Evolutionary conservation across 177 flowering plant genomes (phyloP).

Genomic region (Tripterygium wilfordii): DNA sequence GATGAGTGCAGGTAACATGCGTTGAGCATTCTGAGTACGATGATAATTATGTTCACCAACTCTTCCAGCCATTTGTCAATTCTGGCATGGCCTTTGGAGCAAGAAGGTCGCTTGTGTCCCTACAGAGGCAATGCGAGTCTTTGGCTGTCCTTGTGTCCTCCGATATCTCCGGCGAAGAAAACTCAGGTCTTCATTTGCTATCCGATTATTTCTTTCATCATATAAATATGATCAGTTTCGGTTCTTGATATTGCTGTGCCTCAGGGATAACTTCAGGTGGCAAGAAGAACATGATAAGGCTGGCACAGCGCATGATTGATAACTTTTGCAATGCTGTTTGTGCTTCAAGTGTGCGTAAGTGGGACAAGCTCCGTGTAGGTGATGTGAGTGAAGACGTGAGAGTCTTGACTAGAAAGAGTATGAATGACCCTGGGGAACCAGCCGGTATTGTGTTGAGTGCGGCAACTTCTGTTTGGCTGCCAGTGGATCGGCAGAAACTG

Average conservation of each 20-base stretch:
- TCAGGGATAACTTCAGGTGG: conserved; percentile 25
- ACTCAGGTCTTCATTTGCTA: conserved; percentile 7
- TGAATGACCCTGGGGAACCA: conserved; percentile 46
- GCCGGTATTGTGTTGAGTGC: conserved; percentile 47
- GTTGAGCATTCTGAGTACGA: conserved; percentile 52
- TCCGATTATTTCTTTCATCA: neutral
- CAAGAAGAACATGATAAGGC: conserved; percentile 31
- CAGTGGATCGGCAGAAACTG: conserved; percentile 27
- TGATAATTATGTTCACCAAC: conserved; percentile 30
- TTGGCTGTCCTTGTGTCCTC: conserved; percentile 24
- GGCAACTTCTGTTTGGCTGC: conserved; percentile 54
- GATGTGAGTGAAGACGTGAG: conserved; percentile 24
- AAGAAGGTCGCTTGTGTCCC: conserved; percentile 43
- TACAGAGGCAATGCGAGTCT: conserved; percentile 32
- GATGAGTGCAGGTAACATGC: conserved; percentile 45
- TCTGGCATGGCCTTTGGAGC: conserved; percentile 52
- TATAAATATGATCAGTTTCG: neutral
- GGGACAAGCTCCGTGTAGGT: conserved; percentile 31
- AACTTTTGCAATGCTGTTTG: conserved; percentile 45
- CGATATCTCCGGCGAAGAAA: conserved; percentile 10
- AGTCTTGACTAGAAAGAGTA: conserved; percentile 32
- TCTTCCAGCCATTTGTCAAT: conserved; percentile 31
- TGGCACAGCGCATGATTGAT: conserved; percentile 40
- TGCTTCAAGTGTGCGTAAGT: conserved; percentile 28
- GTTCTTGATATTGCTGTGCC: conserved; percentile 2